phyloP scores from a whole-genome alignment of 2,329 filamentous ascomycete species.

The Fusarium torulosum region DNA sequence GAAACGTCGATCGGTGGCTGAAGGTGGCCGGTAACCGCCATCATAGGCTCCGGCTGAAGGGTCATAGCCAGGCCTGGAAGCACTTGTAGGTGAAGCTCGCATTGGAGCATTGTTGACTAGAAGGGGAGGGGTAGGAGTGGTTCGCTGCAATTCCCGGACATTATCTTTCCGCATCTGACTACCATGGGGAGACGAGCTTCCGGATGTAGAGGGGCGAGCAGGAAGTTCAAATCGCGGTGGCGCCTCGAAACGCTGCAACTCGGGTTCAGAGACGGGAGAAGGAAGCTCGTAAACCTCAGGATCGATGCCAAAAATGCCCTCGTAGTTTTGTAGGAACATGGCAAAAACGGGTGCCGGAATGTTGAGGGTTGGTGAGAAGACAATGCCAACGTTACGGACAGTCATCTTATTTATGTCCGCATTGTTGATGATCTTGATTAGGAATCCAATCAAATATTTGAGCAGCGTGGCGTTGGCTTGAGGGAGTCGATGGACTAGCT shows the following conservation, averaged over 20 bases:
- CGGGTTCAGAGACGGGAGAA: constrained; percentile 57
- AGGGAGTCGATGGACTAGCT: constrained; percentile 84
- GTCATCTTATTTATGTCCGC: constrained; percentile 97
- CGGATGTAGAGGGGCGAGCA: constrained; percentile 64
- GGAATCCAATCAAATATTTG: constrained; percentile 85
- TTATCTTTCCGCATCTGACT: constrained; percentile 58
- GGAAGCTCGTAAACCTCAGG: constrained; percentile 73
- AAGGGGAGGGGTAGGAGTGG: constrained; percentile 66
- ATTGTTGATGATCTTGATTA: constrained; percentile 94
- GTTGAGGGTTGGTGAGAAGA: constrained; percentile 97
- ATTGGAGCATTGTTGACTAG: constrained; percentile 50
- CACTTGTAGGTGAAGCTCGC: constrained; percentile 56
- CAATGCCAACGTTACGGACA: constrained; percentile 95
- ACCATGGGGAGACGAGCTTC: constrained; percentile 63
- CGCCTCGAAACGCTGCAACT: constrained; percentile 52
- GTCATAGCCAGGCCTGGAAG: constrained; percentile 56
- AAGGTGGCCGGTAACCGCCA: constrained; percentile 52
- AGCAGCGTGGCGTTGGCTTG: constrained; percentile 84
- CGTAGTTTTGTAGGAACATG: constrained; percentile 91
- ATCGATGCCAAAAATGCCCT: constrained; percentile 82
- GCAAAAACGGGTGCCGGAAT: constrained; percentile 96
- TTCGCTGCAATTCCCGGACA: constrained; percentile 49
- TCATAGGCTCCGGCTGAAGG: constrained; percentile 59
- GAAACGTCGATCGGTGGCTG: constrained; percentile 52
- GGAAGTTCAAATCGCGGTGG: constrained; percentile 53